phyloP scores from a whole-genome alignment of 441 rosid species.

The Populus tomentosa region DNA sequence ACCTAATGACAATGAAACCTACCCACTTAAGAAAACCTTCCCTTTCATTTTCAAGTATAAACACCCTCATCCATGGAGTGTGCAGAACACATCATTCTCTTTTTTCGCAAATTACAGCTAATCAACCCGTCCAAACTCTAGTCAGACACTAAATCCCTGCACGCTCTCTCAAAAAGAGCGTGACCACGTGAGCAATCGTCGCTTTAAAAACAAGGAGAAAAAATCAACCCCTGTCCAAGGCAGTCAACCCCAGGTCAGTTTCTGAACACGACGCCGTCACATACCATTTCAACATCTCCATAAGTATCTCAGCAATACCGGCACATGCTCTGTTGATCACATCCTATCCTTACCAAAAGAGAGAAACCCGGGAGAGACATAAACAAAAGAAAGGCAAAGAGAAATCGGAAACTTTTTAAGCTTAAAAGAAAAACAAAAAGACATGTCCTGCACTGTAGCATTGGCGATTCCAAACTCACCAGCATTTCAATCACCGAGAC shows the following conservation, averaged over 20 bases:
- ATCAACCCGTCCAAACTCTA: too few relatives aligned
- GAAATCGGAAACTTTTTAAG: background rate
- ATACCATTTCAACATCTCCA: background rate
- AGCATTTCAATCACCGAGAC: constrained; percentile 26
- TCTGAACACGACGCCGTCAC: background rate
- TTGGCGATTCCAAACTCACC: constrained; percentile 24
- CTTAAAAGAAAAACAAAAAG: background rate
- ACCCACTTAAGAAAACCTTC: background rate
- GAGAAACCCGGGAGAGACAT: background rate
- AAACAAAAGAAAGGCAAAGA: background rate
- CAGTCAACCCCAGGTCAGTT: background rate
- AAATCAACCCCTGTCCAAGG: background rate
- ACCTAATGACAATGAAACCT: background rate
- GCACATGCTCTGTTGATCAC: background rate
- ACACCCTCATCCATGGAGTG: background rate
- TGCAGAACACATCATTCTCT: background rate
- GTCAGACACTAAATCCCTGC: too few relatives aligned
- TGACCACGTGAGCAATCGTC: background rate
- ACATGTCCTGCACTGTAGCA: constrained; percentile 25
- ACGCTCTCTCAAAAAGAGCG: background rate
- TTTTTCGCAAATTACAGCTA: background rate
- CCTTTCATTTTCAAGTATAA: background rate
- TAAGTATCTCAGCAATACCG: background rate
- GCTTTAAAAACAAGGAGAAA: background rate
- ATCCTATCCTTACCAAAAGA: background rate